Evolutionary conservation across 768 basidiomycete genomes (phyloP), one percentile per base, ranked within the genome.

Genomic region (Rubroboletus satanas): DNA sequence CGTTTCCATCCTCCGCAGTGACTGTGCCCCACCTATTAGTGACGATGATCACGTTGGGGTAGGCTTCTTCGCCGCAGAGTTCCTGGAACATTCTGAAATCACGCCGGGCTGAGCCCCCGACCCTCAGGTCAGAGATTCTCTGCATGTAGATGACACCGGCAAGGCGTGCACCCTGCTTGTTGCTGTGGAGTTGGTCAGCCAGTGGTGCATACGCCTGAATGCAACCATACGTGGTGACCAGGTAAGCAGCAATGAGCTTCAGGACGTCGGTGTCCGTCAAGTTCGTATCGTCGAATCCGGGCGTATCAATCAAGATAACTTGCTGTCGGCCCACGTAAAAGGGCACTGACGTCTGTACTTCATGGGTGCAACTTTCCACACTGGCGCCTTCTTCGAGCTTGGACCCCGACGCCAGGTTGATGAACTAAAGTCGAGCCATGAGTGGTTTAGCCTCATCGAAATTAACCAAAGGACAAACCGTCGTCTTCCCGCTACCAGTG

Each of bases 221-320:
- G 41, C 14, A 11, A n/a, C 31, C 69, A 8, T 64, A 71, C 70
- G 69, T 71, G 37, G 67, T 57, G 57, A 67, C 66, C 3, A 71
- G 55, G 61, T 71, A 71, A 17, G 44, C 75, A 54, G 81, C 77
- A 28, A 82, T 82, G 74, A 79, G 74, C 42, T 72, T 75, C 37
- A 83, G 59, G 29, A 83, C 73, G 35, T 79, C 80, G 1, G 76
- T 74, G 57, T 83, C 82, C 35, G 75, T 79, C 56, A 73, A 63
- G 29, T 49, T 61, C 4, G 82, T 79, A 56, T 84, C 82, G 63
- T 84, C 83, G 60, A 84, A 85, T 1, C 83, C 83, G 7, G 83
- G 83, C 0, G 83, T 85, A 56, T 85, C 84, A 49, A 85, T 75
- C 29, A 85, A 66, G 12, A 73, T 70, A 33, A 84, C 71, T n/a